Evolutionary conservation across 768 basidiomycete species (phyloP).

Genomic region (Boletellus emodensis): DNA sequence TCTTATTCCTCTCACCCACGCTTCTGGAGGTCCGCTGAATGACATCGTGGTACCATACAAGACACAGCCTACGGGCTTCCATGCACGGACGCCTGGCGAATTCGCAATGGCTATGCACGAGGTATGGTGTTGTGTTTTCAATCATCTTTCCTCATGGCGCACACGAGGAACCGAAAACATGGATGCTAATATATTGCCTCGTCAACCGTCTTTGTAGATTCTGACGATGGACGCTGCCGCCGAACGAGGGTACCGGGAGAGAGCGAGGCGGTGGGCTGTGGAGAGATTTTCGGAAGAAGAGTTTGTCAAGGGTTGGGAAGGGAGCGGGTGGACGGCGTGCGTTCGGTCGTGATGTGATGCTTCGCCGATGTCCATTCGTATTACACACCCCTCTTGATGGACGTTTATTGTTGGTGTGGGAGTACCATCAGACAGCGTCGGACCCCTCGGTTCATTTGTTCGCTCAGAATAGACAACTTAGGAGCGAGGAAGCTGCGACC

Average conservation of each 20-base stretch:
- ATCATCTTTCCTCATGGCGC: background rate
- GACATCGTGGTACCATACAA: constrained; percentile 87
- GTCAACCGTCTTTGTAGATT: constrained; percentile 11
- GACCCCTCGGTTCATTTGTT: no score
- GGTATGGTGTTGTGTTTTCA: constrained; percentile 27
- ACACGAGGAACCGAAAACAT: background rate
- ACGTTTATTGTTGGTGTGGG: no score
- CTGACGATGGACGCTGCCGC: constrained; percentile 53
- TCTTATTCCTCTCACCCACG: constrained; percentile 86
- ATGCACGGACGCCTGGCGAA: constrained; percentile 60
- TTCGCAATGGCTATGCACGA: constrained; percentile 67
- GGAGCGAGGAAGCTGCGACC: no score
- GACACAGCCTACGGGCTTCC: constrained; percentile 76
- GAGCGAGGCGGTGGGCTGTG: constrained; percentile 69
- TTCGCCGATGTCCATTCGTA: no score
- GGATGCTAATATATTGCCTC: constrained; percentile 11
- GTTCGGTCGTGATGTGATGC: constrained; percentile 6
- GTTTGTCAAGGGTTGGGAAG: constrained; percentile 75
- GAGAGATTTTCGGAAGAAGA: constrained; percentile 71
- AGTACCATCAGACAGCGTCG: no score
- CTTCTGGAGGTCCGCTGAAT: constrained; percentile 85
- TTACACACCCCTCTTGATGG: no score
- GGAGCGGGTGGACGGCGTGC: constrained; percentile 52
- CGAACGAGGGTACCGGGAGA: constrained; percentile 56
- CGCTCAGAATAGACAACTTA: no score